Evolutionary conservation across 139 green algal genomes (phyloP).

Genomic region (Dunaliella sp.): DNA sequence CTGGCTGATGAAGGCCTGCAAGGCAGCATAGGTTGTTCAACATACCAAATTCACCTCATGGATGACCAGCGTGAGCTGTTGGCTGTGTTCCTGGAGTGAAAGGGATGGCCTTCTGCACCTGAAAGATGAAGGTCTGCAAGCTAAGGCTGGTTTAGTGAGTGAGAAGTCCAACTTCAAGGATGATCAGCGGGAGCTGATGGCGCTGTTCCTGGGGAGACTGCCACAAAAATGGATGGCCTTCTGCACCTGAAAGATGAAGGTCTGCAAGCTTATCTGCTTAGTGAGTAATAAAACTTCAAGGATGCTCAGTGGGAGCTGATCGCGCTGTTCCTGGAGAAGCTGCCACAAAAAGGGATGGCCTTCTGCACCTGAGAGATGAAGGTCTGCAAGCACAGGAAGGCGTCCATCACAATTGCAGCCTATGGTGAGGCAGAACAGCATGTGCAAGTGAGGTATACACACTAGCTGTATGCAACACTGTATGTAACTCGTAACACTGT

Average conservation of each 20-base stretch:
- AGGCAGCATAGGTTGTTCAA: background rate
- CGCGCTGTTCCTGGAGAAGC: background rate
- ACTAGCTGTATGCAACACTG: no score
- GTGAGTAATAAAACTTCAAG: no score
- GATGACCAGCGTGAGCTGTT: background rate
- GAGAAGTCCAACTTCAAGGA: background rate
- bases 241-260: background rate
- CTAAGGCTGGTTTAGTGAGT: no score
- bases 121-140: background rate
- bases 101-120: background rate
- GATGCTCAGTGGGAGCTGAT: background rate
- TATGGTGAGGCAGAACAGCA: no score
- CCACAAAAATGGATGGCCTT: background rate
- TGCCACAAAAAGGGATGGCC: background rate
- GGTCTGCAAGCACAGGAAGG: no score
- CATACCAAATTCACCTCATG: background rate
- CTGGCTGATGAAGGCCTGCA: slow-evolving; percentile 3
- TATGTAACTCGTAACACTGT: no score
- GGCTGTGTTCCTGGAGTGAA: background rate
- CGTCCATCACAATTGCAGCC: no score
- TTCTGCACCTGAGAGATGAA: background rate
- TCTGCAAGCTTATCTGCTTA: no score
- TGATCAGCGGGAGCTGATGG: background rate
- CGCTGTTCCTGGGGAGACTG: background rate
- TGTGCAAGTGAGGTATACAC: no score